A percentile compares a stretch with the other conserved stretches of the same genome.
phyloP scores from a whole-genome alignment of 129 eudicot species.

The Lonicera japonica region DNA sequence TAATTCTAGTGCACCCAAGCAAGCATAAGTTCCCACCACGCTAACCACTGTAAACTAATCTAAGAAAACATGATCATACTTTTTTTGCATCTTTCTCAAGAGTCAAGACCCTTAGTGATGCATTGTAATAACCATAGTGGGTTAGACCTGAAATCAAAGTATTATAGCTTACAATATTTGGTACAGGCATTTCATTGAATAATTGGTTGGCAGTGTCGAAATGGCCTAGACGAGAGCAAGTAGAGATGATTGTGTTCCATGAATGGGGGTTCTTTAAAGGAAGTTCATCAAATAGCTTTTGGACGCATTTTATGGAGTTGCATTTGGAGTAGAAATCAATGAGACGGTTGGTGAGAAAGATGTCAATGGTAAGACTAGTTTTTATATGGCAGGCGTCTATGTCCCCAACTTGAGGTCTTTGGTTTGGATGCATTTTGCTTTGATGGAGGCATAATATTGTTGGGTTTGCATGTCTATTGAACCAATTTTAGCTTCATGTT shows the following conservation, averaged over 20 bases:
- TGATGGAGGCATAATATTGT: constrained; percentile 8
- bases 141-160: constrained; percentile 25
- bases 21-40: constrained; percentile 30
- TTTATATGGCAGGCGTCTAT: constrained; percentile 19
- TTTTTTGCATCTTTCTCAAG: constrained; percentile 26
- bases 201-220: constrained; percentile 18
- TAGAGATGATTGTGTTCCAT: constrained; percentile 23
- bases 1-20: constrained; percentile 12
- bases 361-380: constrained; percentile 11
- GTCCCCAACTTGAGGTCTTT: constrained; percentile 11
- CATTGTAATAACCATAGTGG: constrained; percentile 22
- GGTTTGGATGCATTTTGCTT: constrained; percentile 12
- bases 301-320: constrained; percentile 14
- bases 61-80: constrained; percentile 10
- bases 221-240: constrained; percentile 12
- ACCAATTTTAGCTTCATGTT: too few relatives aligned
- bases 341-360: constrained; percentile 16
- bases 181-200: constrained; percentile 47
- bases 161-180: constrained; percentile 35
- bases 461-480: neutral
- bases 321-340: constrained; percentile 19
- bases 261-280: constrained; percentile 16
- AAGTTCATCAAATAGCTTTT: constrained; percentile 15
- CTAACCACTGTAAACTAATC: constrained; percentile 36
- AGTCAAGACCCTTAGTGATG: constrained; percentile 24